Evolutionary conservation across 129 eudicot species (phyloP), one percentile per base, ranked within the genome.

Genomic region (Chrysanthemum lavandulifolium): DNA sequence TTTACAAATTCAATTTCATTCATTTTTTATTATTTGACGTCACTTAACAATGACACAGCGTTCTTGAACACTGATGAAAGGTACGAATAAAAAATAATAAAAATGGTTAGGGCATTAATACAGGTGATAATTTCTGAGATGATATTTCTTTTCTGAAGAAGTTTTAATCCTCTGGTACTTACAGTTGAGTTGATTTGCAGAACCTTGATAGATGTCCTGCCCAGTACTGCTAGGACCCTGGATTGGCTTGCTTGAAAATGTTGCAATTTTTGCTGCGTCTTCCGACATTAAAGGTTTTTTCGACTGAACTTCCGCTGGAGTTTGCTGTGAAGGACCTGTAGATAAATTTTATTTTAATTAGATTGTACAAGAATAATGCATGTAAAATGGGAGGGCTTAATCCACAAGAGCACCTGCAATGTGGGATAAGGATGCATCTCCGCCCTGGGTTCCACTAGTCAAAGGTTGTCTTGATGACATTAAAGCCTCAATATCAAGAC

Each of bases 401-500:
- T 29, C 15, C 6, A 50, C 62, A 15, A 69, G 14, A 33, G 9
- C 18, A 95, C 99, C 97, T 49, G 89, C 93, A 73, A 82, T 67
- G 47, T 86, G 96, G 21, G 96, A 78, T 40, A 86, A 78, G 33
- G 89, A 78, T 79, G 94, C 68, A 61, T 95, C 97, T 67, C 84
- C 96, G 5, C 55, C 71, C 74, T 90, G 97, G 60, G 88, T 61
- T 60, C 89, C 97, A 74, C 88, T 69, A 52, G 91, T 80, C 79
- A 69, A 19, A 21, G 99, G 94, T 81, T 67, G 79, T 0, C 91
- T 86, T 33, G 96, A 86, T 55, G 97, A 78, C 85, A 79, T 90
- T 69, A 95, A 82, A 69, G 90, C 83, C 59, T 90, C 99, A 33
- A 95, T 88, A 79, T 95, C 97, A 60, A 90, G 89, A 73, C 91